Base-by-base conservation (phyloP, 495 filamentous ascomycete genomes). In the Barbatosphaeria neglecta region DNA sequence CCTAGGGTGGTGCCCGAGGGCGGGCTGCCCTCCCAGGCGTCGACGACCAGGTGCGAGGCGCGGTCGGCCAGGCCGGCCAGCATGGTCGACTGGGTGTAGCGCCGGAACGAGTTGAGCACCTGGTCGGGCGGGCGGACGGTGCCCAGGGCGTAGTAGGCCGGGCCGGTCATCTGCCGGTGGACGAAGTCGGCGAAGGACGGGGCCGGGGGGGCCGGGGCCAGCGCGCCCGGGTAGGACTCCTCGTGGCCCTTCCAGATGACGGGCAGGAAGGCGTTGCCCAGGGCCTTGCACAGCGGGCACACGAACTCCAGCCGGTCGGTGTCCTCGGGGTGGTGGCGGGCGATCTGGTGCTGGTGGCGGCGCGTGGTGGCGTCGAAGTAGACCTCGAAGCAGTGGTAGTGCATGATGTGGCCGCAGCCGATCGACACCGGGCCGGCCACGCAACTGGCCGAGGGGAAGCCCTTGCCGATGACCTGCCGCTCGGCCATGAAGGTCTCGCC, bases 391-490 rank as follows among this genome's bases (percentile, higher is more conserved):
- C 92, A 99, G 25, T 77, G 78, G 57, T 86, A 99, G 59, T 99
- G 92, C 92, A 99, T 99, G 51, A 97, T 90, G 62, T 99, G 92
- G 6, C 89, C 90, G 64, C 92, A 99, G 23, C 90, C 86, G 35
- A 86, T 87, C 7, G 89, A 80, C 6, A 97, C 85, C 4, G 90
- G 86, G 0, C 89, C 93, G n/a, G 74, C 71, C 33, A 72, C 70
- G 8, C 75, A 79, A 33, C 80, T 75, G 20, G 70, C 68, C 9
- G 79, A 63, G 4, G 87, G 82, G 55, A 95, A 97, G 2, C 92
- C 92, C 63, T 88, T 90, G 39, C 88, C 90, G 17, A 97, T 74
- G 16, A 80, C 81, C 67, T 93, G 82, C 46, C 84, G 80, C 54
- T 92, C 88, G 28, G 73, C 74, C 37, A 79, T 68, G 16, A 90